phyloP scores from a whole-genome alignment of 2,329 filamentous ascomycete genomes.

The Ceratocystis papillata region DNA sequence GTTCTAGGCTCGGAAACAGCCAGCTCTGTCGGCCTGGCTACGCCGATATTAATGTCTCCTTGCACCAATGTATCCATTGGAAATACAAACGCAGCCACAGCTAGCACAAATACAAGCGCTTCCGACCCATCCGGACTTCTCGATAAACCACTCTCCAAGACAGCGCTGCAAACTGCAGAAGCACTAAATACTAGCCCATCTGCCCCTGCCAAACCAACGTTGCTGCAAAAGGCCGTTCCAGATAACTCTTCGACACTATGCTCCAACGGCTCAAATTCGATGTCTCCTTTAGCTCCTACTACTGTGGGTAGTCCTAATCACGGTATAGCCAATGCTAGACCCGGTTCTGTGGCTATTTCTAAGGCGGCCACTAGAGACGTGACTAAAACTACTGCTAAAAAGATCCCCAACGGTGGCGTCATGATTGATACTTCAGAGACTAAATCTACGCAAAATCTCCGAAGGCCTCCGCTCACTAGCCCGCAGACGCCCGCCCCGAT shows the following conservation, averaged over 20 bases:
- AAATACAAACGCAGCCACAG: too few species aligned
- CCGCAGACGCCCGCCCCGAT: neutral
- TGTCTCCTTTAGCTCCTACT: too few species aligned
- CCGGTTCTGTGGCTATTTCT: neutral
- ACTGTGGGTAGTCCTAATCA: neutral
- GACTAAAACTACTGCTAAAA: too few species aligned
- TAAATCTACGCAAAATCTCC: neutral
- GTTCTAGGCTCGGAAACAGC: neutral
- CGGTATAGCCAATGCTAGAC: neutral
- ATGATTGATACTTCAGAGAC: neutral
- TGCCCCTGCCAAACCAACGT: neutral
- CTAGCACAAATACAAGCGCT: neutral
- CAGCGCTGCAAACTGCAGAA: too few species aligned
- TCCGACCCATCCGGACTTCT: neutral
- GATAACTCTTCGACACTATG: neutral
- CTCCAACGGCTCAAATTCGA: neutral
- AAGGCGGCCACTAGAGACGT: too few species aligned
- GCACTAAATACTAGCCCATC: neutral
- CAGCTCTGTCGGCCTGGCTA: neutral
- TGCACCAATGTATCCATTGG: too few species aligned
- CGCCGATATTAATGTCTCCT: neutral
- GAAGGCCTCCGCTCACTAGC: neutral
- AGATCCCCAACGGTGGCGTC: too few species aligned
- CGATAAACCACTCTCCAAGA: neutral
- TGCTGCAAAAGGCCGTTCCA: neutral